Percentiles rank a stretch among this genome's conserved stretches.
phyloP scores from a whole-genome alignment of 768 basidiomycete genomes.

The Russula emetica region DNA sequence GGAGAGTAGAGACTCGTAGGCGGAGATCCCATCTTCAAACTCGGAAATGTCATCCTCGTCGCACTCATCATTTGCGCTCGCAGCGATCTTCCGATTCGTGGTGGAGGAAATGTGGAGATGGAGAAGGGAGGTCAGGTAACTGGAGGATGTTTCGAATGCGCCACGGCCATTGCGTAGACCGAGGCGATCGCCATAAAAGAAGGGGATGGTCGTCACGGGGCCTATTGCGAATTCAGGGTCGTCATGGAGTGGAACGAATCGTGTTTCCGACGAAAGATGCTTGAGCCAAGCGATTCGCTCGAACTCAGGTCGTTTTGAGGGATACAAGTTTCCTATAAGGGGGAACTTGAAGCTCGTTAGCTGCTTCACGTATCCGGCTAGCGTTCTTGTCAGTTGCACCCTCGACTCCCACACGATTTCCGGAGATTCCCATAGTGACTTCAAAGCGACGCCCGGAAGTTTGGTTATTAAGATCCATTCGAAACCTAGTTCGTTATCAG shows the following conservation, averaged over 20 bases:
- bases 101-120: constrained; percentile 4
- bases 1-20: constrained; percentile 3
- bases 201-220: background rate
- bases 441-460: constrained; percentile 8
- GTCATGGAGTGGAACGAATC: background rate
- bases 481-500: constrained; percentile 31
- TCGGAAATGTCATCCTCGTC: background rate
- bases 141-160: background rate
- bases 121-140: background rate
- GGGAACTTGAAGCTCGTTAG: background rate
- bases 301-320: background rate
- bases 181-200: constrained; percentile 5
- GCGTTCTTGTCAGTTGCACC: background rate
- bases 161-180: background rate
- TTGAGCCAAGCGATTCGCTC: constrained; percentile 3
- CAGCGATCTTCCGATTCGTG: background rate
- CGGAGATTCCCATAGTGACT: background rate
- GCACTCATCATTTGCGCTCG: background rate
- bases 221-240: background rate
- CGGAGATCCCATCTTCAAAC: background rate
- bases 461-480: constrained; percentile 34
- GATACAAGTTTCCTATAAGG: background rate
- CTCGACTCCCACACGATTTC: background rate
- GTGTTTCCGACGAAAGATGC: background rate
- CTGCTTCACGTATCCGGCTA: background rate